These are phyloP conservation scores for Salix dunnii DNA, from an alignment of 345 rosid species.

Conservation along the genomic window DNA sequence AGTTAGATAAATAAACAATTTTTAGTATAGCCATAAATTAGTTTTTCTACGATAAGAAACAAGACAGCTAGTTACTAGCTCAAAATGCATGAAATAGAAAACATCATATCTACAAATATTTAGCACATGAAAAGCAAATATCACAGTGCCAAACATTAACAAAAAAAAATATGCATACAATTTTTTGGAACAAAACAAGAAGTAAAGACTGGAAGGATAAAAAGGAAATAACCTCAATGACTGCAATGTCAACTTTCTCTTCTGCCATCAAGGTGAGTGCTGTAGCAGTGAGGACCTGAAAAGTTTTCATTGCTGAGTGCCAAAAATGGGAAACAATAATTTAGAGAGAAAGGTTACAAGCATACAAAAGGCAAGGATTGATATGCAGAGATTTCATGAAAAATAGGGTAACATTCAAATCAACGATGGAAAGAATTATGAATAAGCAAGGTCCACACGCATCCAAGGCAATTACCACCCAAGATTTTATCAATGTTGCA, in stretches of 20 bases:
- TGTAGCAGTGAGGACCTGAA: constrained; percentile 78
- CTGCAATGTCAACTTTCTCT: constrained; percentile 70
- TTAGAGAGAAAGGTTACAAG: background rate
- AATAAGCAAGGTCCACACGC: background rate
- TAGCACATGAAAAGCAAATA: constrained; percentile 1
- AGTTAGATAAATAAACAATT: background rate
- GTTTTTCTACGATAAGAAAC: background rate
- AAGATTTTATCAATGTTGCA: background rate
- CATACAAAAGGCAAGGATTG: background rate
- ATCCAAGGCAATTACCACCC: background rate
- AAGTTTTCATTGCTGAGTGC: background rate
- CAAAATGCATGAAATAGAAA: background rate
- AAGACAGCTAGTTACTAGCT: background rate
- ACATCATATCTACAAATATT: background rate
- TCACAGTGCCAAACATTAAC: background rate
- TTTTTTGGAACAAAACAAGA: background rate
- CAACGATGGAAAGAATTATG: background rate
- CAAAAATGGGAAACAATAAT: background rate
- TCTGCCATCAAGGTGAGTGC: constrained; percentile 71
- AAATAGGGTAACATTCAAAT: background rate
- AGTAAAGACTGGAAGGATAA: background rate
- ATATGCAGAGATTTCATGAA: background rate
- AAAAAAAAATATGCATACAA: background rate
- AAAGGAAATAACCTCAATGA: constrained; percentile 56
- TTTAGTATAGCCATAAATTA: background rate